phyloP scores from a whole-genome alignment of 2,329 filamentous ascomycete species.

The Colletotrichum spinosum region DNA sequence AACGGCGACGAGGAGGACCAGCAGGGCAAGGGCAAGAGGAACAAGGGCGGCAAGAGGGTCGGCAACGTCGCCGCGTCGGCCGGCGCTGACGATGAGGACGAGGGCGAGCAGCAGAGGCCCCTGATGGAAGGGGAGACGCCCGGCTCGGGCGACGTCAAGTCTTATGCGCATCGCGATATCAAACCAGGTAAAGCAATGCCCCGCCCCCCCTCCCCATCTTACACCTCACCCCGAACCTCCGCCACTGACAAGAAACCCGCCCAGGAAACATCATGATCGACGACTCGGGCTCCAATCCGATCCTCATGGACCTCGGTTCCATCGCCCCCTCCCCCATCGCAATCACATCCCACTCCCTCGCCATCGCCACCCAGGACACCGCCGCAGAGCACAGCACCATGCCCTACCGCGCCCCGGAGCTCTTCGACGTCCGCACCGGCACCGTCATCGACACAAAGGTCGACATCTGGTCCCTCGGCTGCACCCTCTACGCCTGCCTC shows the following conservation, averaged over 20 bases:
- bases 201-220: no score
- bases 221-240: background rate
- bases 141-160: conserved; percentile 75
- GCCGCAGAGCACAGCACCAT: conserved; percentile 98
- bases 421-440: conserved; percentile 97
- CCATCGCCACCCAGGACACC: conserved; percentile 91
- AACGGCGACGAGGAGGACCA: conserved; percentile 53
- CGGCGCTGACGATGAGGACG: conserved; percentile 73
- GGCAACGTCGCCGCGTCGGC: conserved; percentile 46
- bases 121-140: conserved; percentile 85
- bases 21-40: conserved; percentile 46
- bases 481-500: conserved; percentile 96
- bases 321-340: conserved; percentile 87
- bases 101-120: conserved; percentile 81
- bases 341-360: conserved; percentile 90
- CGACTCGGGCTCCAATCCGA: conserved; percentile 87
- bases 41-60: conserved; percentile 47
- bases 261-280: conserved; percentile 97
- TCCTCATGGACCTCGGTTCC: conserved; percentile 97
- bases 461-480: conserved; percentile 97
- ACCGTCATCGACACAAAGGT: conserved; percentile 94
- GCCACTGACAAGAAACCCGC: conserved; percentile 7
- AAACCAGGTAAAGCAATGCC: conserved; percentile 80
- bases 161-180: conserved; percentile 96
- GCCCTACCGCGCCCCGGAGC: conserved; percentile 96